These are phyloP conservation scores for Tuctoria greenei DNA, from an alignment of 176 grass and related monocot species.

Conservation along the genomic window DNA sequence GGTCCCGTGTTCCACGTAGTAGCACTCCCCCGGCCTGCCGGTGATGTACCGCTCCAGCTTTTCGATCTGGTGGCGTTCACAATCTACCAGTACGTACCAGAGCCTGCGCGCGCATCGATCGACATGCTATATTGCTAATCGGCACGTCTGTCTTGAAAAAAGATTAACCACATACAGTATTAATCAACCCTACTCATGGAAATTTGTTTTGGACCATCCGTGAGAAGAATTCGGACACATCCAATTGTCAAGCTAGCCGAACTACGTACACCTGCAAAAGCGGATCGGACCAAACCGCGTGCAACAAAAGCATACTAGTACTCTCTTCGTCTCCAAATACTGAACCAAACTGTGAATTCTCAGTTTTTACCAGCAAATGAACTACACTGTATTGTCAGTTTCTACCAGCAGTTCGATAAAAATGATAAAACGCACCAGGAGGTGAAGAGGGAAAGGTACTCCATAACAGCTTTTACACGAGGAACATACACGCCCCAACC, in stretches of 20 bases:
- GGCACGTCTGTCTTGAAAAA: background rate
- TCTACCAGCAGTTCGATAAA: background rate
- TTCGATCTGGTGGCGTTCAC: background rate
- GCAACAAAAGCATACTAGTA: no score
- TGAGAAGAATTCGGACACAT: background rate
- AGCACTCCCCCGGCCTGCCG: no score
- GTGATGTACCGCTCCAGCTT: background rate
- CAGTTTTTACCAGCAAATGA: no score
- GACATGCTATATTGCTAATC: background rate
- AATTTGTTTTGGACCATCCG: no score
- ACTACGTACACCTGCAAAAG: background rate
- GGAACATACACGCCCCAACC: constrained; percentile 8
- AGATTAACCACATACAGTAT: background rate
- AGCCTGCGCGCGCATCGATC: background rate
- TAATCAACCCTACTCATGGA: background rate
- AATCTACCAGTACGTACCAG: background rate
- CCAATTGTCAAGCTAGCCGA: background rate
- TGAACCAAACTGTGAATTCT: no score
- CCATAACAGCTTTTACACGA: background rate
- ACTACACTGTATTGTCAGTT: no score
- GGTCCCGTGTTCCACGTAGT: background rate
- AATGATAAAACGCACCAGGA: background rate
- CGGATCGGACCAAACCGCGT: background rate
- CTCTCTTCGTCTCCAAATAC: no score
- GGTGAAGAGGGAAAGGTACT: background rate